Base-by-base conservation (phyloP, 164 flowering plant species). In the Vitis rotundifolia region DNA sequence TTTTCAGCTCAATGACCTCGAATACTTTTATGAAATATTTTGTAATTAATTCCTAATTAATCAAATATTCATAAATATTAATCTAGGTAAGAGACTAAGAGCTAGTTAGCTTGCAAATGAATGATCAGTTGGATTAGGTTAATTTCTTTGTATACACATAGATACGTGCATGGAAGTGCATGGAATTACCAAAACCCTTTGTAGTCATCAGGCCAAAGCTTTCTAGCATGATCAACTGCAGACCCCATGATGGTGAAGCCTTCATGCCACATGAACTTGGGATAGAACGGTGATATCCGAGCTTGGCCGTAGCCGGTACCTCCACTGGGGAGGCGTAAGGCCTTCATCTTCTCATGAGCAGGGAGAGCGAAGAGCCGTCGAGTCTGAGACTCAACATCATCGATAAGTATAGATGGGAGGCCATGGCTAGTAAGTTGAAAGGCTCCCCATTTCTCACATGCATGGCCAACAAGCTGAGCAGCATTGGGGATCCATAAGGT, bases 241-340 rank as follows among this genome's bases (percentile, higher is more conserved):
- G 78, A 74, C 4, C 81, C 91, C 68, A 79, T 73, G 52, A 87
- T 76, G 18, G 87, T 84, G 71, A 89, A 87, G 3, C 91, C 94
- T 68, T 89, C 91, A 59, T 79, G 84, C 94, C 94, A 89, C 87
- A 89, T 78, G 12, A 70, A 63, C 84, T 86, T 86, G 8, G 73
- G 6, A 50, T 80, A 90, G 63, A 84, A 85, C 0, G 78, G 77
- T 11, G 88, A 52, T 1, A 86, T 79, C 61, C 78, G 64, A 49
- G 91, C 82, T 1, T 68, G n/a, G n/a, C 94, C 90, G 49, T 88
- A 90, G 2, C 94, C 94, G 16, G 88, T 75, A 56, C 78, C 73
- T 0, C 83, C 86, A 2, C 52, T 59, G 2, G 87, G 78, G 0
- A 76, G 58, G 3, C 91, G 75, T 5, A 80, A 14, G 3, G 78